Evolutionary conservation across 345 rosid species (phyloP).

Genomic region (Dimocarpus longan): DNA sequence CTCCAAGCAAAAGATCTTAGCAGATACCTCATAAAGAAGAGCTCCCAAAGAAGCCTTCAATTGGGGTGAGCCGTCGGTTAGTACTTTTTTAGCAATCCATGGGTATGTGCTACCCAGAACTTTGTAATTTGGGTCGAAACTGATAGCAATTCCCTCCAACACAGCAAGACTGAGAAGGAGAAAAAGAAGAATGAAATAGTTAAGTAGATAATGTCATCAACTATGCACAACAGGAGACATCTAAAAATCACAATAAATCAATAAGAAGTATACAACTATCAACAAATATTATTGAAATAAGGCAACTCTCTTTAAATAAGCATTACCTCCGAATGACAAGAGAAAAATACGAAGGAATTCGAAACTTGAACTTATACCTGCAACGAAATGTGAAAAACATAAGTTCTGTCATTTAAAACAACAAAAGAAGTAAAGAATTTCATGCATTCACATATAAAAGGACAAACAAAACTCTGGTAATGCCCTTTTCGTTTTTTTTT

Average conservation of each 20-base stretch:
- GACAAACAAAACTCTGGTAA: not conserved
- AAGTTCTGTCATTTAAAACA: not conserved
- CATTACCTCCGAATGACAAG: conserved; percentile 90
- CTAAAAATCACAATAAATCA: conserved; percentile 6
- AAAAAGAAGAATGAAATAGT: conserved; percentile 7
- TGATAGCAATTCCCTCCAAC: conserved; percentile 90
- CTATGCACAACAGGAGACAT: not conserved
- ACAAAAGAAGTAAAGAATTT: not conserved
- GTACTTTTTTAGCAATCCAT: conserved; percentile 93
- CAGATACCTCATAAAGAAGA: conserved; percentile 79
- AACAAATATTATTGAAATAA: conserved; percentile 5
- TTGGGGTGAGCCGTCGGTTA: conserved; percentile 86
- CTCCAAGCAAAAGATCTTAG: not conserved
- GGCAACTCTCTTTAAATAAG: not conserved
- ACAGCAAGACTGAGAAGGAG: conserved; percentile 76
- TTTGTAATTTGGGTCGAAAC: conserved; percentile 80
- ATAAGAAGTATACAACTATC: not conserved
- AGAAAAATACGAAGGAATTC: conserved; percentile 88
- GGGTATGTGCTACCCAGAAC: conserved; percentile 96
- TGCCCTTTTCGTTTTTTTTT: not conserved
- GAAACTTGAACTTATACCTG: conserved; percentile 98
- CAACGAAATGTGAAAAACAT: conserved; percentile 30
- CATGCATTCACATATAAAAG: not conserved
- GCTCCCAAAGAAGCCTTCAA: conserved; percentile 69
- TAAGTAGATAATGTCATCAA: conserved; percentile 8